Evolutionary conservation across 2,329 filamentous ascomycete genomes (phyloP), one percentile per base, ranked within the genome.

Genomic region (Calonectria multiphialidica): DNA sequence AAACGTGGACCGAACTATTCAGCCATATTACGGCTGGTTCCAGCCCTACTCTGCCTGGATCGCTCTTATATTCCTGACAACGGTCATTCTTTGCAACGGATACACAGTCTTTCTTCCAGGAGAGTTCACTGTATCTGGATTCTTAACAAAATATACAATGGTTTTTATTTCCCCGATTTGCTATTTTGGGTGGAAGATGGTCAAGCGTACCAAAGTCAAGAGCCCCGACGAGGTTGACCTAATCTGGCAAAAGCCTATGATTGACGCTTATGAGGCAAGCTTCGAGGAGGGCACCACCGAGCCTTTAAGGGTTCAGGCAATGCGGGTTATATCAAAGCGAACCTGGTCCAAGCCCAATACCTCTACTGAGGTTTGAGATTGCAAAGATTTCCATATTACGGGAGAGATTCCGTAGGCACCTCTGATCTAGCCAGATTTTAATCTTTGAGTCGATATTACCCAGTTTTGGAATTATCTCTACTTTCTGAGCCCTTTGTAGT

Each of bases 21-120:
- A 91, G 10, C 89, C 90, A 1, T 93, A 92, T 81, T 84, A 79
- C 25, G 90, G 88, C 13, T 88, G 83, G 62, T 85, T 89, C 76
- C 90, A 92, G 79, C 90, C 90, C 0, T 92, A 89, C 79, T 87
- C 86, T 25, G 50, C 40, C 2, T 72, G 72, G 88, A 62, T 86
- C 21, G 82, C 87, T 18, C 83, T 87, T 45, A n/a, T 45, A 42
- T 42, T 18, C 15, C 33, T 35, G 33, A 5, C 10, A 35, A 10
- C 10, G 5, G 5, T 35, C 5, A 35, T 35, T 10, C 6, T 10
- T 35, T 5, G 33, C 33, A 10, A 35, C 6, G 42, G 42, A 3
- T 45, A 45, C 42, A 45, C 16, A 3, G 42, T 45, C 6, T 45
- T 45, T 21, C 18, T 45, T 2, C 42, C 42, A 6, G 42, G 42